Evolutionary conservation across 2,329 filamentous ascomycete species (phyloP).

Genomic region (Talaromyces sp.): DNA sequence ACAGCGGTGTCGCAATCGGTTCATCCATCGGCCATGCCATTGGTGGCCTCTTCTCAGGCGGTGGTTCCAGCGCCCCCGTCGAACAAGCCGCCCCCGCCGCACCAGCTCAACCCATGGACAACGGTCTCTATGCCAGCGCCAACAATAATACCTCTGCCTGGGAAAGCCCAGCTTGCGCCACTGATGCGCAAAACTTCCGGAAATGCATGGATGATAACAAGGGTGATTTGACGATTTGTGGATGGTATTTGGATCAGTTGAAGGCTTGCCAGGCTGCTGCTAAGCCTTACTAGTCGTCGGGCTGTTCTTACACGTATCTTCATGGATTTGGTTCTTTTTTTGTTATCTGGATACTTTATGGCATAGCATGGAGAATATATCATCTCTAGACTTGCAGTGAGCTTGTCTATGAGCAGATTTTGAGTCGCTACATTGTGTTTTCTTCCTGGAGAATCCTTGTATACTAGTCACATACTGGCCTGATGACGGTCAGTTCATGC

Average conservation of each 20-base stretch:
- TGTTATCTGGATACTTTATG: background rate
- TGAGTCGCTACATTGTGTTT: background rate
- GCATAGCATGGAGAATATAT: constrained; percentile 13
- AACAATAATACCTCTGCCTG: constrained; percentile 28
- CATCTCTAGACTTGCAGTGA: constrained; percentile 6
- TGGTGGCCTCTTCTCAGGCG: constrained; percentile 78
- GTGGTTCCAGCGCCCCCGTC: constrained; percentile 55
- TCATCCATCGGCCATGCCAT: constrained; percentile 94
- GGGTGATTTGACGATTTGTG: constrained; percentile 92
- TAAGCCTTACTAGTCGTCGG: constrained; percentile 62
- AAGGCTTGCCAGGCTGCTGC: constrained; percentile 81
- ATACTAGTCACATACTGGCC: constrained; percentile 9
- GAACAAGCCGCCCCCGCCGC: constrained; percentile 49
- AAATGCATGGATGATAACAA: constrained; percentile 94
- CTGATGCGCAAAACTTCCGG: constrained; percentile 78
- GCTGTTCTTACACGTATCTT: too few species aligned
- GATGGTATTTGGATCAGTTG: constrained; percentile 97
- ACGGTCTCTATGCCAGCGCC: constrained; percentile 42
- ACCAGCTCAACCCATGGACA: constrained; percentile 49
- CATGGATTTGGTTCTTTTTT: too few species aligned
- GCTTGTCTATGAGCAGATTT: constrained; percentile 9
- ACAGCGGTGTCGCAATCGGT: constrained; percentile 90
- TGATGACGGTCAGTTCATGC: constrained; percentile 4
- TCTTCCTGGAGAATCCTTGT: constrained; percentile 1
- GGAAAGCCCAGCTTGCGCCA: constrained; percentile 63